A percentile compares a stretch with the other conserved stretches of the same genome.
Conservation (phyloP, 2,329 filamentous ascomycete genomes). For the Penicillium sp. region DNA sequence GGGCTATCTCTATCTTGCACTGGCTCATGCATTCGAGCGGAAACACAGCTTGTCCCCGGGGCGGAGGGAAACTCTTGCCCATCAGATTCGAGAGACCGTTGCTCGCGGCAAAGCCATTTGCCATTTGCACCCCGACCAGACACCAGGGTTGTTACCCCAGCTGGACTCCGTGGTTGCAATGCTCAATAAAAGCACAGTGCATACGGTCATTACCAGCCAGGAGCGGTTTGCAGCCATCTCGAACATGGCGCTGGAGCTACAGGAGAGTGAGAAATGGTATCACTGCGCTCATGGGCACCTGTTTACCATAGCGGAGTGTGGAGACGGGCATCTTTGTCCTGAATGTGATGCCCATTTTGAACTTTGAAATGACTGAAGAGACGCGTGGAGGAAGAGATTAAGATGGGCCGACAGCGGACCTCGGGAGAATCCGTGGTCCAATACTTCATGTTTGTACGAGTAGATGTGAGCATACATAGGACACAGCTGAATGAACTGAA, state of each 20-base stretch:
- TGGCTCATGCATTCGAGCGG: conserved; percentile 50
- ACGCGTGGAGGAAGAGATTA: no score
- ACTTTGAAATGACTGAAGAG: no score
- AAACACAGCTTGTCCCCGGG: neutral
- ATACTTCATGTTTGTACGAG: no score
- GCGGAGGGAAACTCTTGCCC: conserved; percentile 3
- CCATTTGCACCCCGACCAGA: conserved; percentile 27
- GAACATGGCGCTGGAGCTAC: conserved; percentile 56
- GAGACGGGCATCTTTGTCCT: conserved; percentile 67
- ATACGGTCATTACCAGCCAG: conserved; percentile 50
- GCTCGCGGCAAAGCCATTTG: conserved; percentile 32
- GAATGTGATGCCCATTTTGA: conserved; percentile 53
- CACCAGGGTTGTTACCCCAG: conserved; percentile 44
- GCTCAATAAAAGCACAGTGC: conserved; percentile 51
- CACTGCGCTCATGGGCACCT: conserved; percentile 43
- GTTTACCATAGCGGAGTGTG: conserved; percentile 67
- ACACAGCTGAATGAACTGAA: no score
- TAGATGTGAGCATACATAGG: no score
- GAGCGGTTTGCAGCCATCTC: conserved; percentile 54
- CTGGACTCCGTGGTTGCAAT: conserved; percentile 50
- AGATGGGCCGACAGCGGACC: no score
- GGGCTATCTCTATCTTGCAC: conserved; percentile 53
- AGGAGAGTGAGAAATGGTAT: conserved; percentile 54
- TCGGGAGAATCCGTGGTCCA: no score
- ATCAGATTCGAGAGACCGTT: conserved; percentile 10